Conservation (phyloP, 75 land plant genomes). For the Pinus taeda region DNA sequence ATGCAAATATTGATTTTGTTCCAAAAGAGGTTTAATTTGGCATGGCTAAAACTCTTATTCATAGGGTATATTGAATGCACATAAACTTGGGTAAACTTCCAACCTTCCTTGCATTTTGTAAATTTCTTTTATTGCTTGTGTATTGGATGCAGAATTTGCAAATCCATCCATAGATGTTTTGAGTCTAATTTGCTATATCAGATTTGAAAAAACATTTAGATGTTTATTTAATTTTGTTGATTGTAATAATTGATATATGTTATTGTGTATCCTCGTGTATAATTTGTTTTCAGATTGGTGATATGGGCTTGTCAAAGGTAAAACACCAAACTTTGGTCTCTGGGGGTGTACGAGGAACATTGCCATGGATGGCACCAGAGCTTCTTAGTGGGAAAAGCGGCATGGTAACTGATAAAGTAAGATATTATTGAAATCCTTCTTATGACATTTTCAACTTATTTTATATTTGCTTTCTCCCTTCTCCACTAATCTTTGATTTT, state of each 20-base stretch:
- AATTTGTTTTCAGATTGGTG: slow-evolving; percentile 19
- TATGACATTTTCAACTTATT: not conserved
- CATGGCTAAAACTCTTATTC: not conserved
- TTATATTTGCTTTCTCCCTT: not conserved
- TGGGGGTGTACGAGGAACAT: slow-evolving; percentile 25
- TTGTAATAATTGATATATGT: not conserved
- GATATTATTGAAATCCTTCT: not conserved
- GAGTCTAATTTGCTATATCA: not conserved
- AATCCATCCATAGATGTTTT: not conserved
- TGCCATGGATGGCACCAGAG: slow-evolving; percentile 34
- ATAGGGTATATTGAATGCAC: not conserved
- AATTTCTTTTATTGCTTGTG: not conserved
- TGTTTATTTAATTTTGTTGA: not conserved
- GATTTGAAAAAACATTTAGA: not conserved
- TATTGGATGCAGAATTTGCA: not conserved
- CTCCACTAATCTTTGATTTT: not conserved
- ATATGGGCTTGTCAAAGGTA: slow-evolving; percentile 24
- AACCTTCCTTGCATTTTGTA: not conserved
- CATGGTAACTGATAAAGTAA: slow-evolving; percentile 21
- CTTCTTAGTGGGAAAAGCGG: slow-evolving; percentile 16
- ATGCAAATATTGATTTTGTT: not conserved
- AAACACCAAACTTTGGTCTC: slow-evolving; percentile 30
- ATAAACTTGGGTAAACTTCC: not conserved
- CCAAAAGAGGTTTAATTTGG: not conserved
- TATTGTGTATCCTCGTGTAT: not conserved